Base-by-base conservation (phyloP, 148 eudicot species). In the Dysphania ambrosioides region DNA sequence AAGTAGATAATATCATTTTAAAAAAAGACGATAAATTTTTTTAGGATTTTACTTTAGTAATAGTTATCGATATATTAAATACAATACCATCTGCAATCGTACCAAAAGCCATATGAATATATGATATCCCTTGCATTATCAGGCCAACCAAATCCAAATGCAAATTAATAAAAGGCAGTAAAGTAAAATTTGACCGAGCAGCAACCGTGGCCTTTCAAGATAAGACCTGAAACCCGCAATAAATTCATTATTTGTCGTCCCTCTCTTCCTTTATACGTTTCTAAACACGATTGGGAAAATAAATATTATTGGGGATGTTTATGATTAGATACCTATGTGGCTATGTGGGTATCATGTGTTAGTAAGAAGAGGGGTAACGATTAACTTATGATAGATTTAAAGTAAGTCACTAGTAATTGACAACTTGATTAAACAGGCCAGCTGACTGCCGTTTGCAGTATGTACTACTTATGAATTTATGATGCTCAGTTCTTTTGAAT, bases 321-420 rank as follows among this genome's bases (percentile, higher is more conserved):
- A 60, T 73, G 57, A 73, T 61, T 72, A 27, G 24, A 23, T 40
- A 72, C 66, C 23, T 42, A 69, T 49, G n/a, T n/a, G n/a, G n/a
- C n/a, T n/a, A 32, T 62, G 38, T 62, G 36, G 38, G 23, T 21
- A 53, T 53, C 57, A 53, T 53, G 57, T 53, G 57, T 5, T 18
- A 21, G 4, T 8, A 53, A 18, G 23, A 4, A 49, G n/a, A 53
- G 5, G 57, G 0, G 58, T 53, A 53, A 53, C 23, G 6, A 53
- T 53, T 21, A 53, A 19, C 24, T 53, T 21, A 21, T 53, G 58
- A 53, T 53, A 53, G 58, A 12, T 5, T n/a, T 21, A 47, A 47
- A 47, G 53, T 47, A 16, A 47, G 53, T 15, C 53, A 15, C 53
- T 47, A 19, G 23, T 53, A 53, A 53, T 53, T 53, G 58, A 21